Evolutionary conservation across 352 stramenopile species (phyloP).

Genomic region (Phytophthora capsici): DNA sequence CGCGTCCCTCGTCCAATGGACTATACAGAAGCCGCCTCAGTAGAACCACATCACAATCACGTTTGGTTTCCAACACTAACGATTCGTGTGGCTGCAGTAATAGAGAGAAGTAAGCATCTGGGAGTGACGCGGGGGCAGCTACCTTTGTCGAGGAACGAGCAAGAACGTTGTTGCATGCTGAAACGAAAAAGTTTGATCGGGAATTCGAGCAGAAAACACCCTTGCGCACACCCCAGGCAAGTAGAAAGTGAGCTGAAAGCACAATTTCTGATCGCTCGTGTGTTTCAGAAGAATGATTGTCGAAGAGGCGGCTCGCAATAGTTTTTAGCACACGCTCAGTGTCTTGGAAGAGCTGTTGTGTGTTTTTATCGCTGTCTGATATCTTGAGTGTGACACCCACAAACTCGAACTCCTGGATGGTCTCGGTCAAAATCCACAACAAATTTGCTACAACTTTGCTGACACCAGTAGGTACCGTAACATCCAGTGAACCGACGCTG

Average conservation of each 20-base stretch:
- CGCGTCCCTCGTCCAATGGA: constrained; percentile 41
- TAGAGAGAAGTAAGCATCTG: constrained; percentile 29
- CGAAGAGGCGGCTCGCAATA: constrained; percentile 24
- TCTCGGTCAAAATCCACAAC: constrained; percentile 42
- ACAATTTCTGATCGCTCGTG: constrained; percentile 33
- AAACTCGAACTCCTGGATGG: constrained; percentile 49
- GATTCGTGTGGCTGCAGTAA: constrained; percentile 18
- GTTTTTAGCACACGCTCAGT: constrained; percentile 29
- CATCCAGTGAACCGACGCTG: background rate
- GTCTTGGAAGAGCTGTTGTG: constrained; percentile 31
- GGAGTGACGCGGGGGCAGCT: background rate
- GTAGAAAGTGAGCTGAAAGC: constrained; percentile 39
- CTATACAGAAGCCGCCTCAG: constrained; percentile 40
- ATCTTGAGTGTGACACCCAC: constrained; percentile 35
- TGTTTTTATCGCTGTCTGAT: constrained; percentile 22
- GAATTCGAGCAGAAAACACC: constrained; percentile 36
- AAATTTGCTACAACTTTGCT: constrained; percentile 34
- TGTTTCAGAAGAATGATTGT: constrained; percentile 1
- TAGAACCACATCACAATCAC: constrained; percentile 41
- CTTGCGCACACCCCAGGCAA: constrained; percentile 52
- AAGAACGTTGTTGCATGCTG: constrained; percentile 21
- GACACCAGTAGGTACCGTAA: background rate
- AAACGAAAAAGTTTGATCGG: constrained; percentile 34
- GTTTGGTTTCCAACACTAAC: constrained; percentile 26
- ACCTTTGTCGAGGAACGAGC: background rate